Evolutionary conservation across 129 eudicot genomes (phyloP).

Genomic region (Heracleum sosnowskyi): DNA sequence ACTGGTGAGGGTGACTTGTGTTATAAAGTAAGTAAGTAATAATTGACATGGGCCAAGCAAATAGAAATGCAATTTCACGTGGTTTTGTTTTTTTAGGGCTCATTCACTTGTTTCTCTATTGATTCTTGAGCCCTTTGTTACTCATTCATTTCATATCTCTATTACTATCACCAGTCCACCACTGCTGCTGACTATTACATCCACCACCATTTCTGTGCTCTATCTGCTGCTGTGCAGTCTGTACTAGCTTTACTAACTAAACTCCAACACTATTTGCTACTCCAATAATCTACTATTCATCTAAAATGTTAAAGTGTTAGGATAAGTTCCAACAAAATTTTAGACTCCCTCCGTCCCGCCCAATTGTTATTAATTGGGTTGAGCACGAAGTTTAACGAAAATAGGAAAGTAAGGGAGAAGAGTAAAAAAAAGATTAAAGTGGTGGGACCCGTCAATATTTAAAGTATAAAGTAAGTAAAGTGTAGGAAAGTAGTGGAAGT

Average conservation of each 20-base stretch:
- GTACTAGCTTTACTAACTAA: background rate
- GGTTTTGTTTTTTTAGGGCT: conserved; percentile 1
- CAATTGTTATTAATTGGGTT: too few relatives aligned
- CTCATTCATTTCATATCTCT: background rate
- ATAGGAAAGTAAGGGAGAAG: too few relatives aligned
- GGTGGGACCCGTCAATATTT: too few relatives aligned
- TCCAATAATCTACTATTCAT: background rate
- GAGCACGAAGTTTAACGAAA: too few relatives aligned
- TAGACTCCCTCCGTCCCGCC: too few relatives aligned
- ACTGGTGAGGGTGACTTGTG: background rate
- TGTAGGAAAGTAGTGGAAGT: too few relatives aligned
- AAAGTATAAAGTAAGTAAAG: too few relatives aligned
- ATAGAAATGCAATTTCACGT: background rate
- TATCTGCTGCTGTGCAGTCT: background rate
- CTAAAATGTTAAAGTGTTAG: too few relatives aligned
- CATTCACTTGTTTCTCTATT: background rate
- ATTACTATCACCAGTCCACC: background rate
- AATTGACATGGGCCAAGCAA: conserved; percentile 5
- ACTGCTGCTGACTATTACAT: background rate
- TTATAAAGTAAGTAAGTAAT: background rate
- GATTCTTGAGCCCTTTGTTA: background rate
- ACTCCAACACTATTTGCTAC: background rate
- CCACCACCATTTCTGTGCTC: background rate
- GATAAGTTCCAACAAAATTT: too few relatives aligned
- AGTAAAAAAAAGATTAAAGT: too few relatives aligned